These are phyloP conservation scores for Xylaria sp. DNA, from an alignment of 2,329 filamentous ascomycete genomes.

Conservation along the genomic window DNA sequence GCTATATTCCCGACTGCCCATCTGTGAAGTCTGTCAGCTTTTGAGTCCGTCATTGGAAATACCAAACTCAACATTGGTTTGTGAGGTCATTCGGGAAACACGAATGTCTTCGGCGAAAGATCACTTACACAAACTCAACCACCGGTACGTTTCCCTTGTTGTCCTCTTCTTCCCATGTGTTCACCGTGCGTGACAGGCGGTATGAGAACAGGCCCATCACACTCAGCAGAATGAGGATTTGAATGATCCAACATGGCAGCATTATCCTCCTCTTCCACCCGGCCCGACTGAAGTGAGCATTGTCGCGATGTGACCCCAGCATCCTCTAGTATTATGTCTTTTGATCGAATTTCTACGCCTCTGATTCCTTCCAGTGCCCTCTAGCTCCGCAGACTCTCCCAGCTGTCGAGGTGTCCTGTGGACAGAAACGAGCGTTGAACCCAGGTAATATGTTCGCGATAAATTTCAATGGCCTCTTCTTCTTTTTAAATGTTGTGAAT, in stretches of 20 bases:
- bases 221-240: constrained; percentile 57
- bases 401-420: neutral
- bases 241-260: constrained; percentile 61
- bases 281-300: constrained; percentile 63
- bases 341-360: neutral
- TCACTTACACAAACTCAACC: constrained; percentile 63
- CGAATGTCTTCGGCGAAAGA: neutral
- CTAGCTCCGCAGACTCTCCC: neutral
- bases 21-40: constrained; percentile 47
- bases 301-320: constrained; percentile 59
- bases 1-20: constrained; percentile 65
- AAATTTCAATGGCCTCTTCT: neutral
- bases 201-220: constrained; percentile 65
- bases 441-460: neutral
- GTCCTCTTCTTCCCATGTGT: constrained; percentile 55
- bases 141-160: constrained; percentile 53
- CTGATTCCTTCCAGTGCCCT: neutral
- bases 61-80: neutral
- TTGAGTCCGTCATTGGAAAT: neutral
- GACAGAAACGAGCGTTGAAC: neutral
- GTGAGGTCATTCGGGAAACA: neutral
- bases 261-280: constrained; percentile 62
- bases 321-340: constrained; percentile 35
- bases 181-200: constrained; percentile 60
- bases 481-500: constrained; percentile 6